Percentiles rank a stretch among this genome's conserved stretches.
phyloP scores from a whole-genome alignment of 345 rosid species.

The Triadica sebifera region DNA sequence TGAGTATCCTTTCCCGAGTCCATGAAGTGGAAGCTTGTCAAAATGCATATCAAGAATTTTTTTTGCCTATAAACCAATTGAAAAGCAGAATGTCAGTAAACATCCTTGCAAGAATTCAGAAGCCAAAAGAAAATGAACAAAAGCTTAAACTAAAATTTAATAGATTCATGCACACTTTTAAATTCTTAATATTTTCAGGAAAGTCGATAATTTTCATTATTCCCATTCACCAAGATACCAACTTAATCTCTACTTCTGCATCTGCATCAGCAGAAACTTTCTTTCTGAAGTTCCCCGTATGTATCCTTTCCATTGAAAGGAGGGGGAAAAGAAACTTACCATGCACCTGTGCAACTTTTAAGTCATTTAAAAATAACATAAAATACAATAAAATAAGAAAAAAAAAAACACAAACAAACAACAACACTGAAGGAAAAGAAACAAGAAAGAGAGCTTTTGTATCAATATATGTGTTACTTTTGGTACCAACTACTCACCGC shows the following conservation, averaged over 20 bases:
- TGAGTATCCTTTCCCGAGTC: constrained; percentile 43
- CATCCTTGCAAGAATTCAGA: constrained; percentile 3
- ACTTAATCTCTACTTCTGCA: constrained; percentile 7
- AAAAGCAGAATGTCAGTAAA: constrained; percentile 2
- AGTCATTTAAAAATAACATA: not conserved
- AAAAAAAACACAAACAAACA: too few relatives aligned
- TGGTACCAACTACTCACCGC: not conserved
- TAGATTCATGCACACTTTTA: not conserved
- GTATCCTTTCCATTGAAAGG: not conserved
- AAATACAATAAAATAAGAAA: too few relatives aligned
- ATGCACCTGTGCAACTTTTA: not conserved
- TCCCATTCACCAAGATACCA: not conserved
- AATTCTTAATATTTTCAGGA: not conserved
- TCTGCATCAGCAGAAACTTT: not conserved
- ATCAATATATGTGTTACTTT: not conserved
- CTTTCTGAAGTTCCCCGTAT: not conserved
- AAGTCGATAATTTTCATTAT: not conserved
- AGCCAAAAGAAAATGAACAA: not conserved
- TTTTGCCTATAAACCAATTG: constrained; percentile 33
- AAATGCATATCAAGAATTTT: constrained; percentile 38
- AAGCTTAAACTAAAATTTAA: not conserved
- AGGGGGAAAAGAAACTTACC: not conserved
- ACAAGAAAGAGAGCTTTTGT: not conserved
- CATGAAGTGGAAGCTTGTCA: constrained; percentile 51
- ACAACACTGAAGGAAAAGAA: not conserved